Evolutionary conservation across 495 filamentous ascomycete species (phyloP), one percentile per base, ranked within the genome.

Genomic region (Aspergillus homomorphus): DNA sequence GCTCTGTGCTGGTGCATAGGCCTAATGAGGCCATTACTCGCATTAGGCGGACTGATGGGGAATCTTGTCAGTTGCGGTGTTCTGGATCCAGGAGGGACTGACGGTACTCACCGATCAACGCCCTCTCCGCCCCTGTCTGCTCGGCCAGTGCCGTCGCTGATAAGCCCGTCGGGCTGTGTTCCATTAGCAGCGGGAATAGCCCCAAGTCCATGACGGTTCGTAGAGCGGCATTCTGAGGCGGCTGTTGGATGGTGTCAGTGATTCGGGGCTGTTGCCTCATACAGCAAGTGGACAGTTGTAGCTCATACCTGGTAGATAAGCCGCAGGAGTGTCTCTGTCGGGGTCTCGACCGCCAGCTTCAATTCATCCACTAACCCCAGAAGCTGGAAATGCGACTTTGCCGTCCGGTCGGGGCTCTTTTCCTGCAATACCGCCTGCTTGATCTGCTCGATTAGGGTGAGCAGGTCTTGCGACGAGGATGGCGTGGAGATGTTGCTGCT

Each of bases 171-270:
- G 58, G 67, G 48, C 19, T 52, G n/a, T 68, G 63, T 10, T 65
- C 56, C 21, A 69, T 52, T 3, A 77, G 59, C 19, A 71, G 20
- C 5, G 62, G 60, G 23, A 75, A 75, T 24, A 77, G 66, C 2
- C 63, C 62, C 46, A 77, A 50, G 41, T 74, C 74, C 16, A 73
- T 62, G 9, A 71, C 72, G 12, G 64, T 61, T 12, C 72, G 68
- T 22, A 77, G 62, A 1, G 74, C 71, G 6, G 72, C 72, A 64
- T 77, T 77, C 42, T 75, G 72, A 3, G 74, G 72, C 18, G 74
- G 72, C 74, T 77, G 41, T 38, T 28, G 33, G 33, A 12, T 38
- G 2, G 7, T 7, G 33, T 38, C 15, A 38, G 33, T 38, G 4
- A 38, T 2, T 38, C 26, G 26, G 26, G 33, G 2, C 15, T 5